Percentiles rank a stretch among this genome's conserved stretches.
These are phyloP conservation scores for Xylariaceae sp. DNA, from an alignment of 2,329 filamentous ascomycete species.

Conservation along the genomic window DNA sequence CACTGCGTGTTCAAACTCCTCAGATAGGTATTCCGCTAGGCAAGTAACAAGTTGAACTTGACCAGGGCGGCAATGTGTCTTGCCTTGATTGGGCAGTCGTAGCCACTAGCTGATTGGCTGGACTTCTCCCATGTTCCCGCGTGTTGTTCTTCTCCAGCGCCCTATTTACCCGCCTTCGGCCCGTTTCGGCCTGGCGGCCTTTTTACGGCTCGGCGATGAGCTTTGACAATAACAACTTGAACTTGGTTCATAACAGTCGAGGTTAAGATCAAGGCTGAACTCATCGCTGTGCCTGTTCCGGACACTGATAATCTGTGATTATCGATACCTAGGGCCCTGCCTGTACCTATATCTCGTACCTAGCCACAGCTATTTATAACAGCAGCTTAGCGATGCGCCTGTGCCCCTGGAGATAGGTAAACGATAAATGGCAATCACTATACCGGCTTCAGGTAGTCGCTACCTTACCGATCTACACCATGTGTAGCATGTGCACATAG, in stretches of 20 bases:
- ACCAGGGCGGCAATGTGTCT: slow-evolving; percentile 15
- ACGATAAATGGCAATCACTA: no score
- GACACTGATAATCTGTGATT: no score
- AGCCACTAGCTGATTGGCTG: slow-evolving; percentile 2
- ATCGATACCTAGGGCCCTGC: no score
- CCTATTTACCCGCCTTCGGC: background rate
- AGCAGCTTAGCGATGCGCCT: background rate
- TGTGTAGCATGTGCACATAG: no score
- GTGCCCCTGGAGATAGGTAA: background rate
- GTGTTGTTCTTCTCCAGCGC: background rate
- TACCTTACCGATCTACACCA: no score
- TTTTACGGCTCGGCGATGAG: background rate
- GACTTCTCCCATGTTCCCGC: background rate
- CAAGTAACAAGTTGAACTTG: slow-evolving; percentile 1
- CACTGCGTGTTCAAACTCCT: slow-evolving; percentile 6
- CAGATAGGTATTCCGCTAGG: background rate
- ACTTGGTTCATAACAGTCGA: no score
- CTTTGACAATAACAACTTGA: no score
- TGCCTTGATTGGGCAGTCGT: slow-evolving; percentile 18
- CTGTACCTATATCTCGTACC: no score
- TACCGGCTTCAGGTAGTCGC: no score
- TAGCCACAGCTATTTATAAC: background rate
- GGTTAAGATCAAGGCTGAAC: no score
- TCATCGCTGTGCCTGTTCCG: no score
- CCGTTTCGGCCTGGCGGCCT: background rate